Percentiles rank a stretch among this genome's conserved stretches.
Evolutionary conservation across 2,329 filamentous ascomycete genomes (phyloP).

Genomic region (Ophiostoma himal-ulmi): DNA sequence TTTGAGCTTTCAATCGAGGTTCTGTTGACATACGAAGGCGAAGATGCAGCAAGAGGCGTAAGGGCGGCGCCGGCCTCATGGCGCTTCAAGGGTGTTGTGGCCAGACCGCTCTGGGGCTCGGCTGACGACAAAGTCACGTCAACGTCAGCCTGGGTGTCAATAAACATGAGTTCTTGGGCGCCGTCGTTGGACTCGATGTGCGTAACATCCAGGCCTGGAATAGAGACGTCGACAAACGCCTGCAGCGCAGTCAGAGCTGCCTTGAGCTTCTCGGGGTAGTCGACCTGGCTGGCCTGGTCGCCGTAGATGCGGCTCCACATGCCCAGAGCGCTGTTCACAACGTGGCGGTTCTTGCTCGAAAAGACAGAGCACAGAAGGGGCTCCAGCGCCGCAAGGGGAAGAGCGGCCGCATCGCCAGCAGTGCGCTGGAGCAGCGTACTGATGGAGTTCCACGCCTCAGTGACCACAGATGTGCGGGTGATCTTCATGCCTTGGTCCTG

Average conservation of each 20-base stretch:
- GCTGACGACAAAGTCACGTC: constrained; percentile 30
- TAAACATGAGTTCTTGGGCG: constrained; percentile 38
- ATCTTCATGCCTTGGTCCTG: constrained; percentile 48
- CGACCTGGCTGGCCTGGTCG: constrained; percentile 48
- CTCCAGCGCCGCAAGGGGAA: constrained; percentile 44
- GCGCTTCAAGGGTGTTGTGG: constrained; percentile 28
- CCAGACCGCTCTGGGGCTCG: constrained; percentile 25
- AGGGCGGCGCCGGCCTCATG: constrained; percentile 17
- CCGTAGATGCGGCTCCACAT: constrained; percentile 67
- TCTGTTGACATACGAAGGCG: constrained; percentile 20
- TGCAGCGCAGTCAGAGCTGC: constrained; percentile 55
- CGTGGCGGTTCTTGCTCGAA: constrained; percentile 50
- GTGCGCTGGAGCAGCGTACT: not conserved
- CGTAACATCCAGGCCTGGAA: constrained; percentile 41
- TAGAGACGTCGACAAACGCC: constrained; percentile 44
- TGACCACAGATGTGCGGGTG: constrained; percentile 37
- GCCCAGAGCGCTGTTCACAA: constrained; percentile 46
- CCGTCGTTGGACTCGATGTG: constrained; percentile 34
- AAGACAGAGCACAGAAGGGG: constrained; percentile 50
- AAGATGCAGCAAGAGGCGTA: constrained; percentile 18
- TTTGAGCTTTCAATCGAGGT: not conserved
- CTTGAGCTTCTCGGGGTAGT: constrained; percentile 61
- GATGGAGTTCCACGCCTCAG: constrained; percentile 40
- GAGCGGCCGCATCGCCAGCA: constrained; percentile 30
- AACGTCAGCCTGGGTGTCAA: constrained; percentile 47